Base-by-base conservation (phyloP, 2,329 filamentous ascomycete genomes). In the Pezicula carpinea region DNA sequence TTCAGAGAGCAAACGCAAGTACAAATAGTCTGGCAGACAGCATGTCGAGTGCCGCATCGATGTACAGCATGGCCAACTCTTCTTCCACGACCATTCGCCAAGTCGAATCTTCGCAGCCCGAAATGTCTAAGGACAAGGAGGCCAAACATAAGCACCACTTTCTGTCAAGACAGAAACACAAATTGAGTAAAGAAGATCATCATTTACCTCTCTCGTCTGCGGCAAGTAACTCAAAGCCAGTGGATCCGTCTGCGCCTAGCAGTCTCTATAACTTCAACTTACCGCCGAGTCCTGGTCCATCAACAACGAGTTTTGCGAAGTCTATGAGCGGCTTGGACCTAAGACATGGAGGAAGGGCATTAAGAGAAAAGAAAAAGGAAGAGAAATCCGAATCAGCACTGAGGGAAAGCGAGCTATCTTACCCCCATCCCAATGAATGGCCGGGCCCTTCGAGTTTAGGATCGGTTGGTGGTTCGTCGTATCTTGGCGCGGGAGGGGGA, bases 361-460 rank as follows among this genome's bases (percentile, higher is more conserved):
- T 91, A 39, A 79, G 87, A 32, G 89, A 96, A 62, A 95, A 92
- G 72, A 86, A 85, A 64, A 84, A 85, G 55, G 83, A 87, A 52
- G 85, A 88, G 53, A 81, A 83, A 55, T 55, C 49, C 2, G 61
- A 64, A 36, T 44, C 43, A 43, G 57, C 56, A 8, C 47, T 64
- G 34, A 60, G 61, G 36, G 63, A 66, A 43, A 59, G 50, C 44
- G 62, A 66, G 35, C 36, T 59, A 21, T 59, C 60, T 22, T 62
- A 64, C 51, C 59, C 60, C 39, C 60, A 54, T 39, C 59, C 45
- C 39, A 61, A 57, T 45, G 63, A 66, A 17, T 81, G 78, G 76
- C 68, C 75, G 2, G 77, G 74, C 2, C 71, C 77, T 1, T 73
- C 73, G 46, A 79, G 76, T 53, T 62, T 79, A 32, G 70, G 71